phyloP scores from a whole-genome alignment of 2,329 filamentous ascomycete species.

The Rugonectria rugulosa region DNA sequence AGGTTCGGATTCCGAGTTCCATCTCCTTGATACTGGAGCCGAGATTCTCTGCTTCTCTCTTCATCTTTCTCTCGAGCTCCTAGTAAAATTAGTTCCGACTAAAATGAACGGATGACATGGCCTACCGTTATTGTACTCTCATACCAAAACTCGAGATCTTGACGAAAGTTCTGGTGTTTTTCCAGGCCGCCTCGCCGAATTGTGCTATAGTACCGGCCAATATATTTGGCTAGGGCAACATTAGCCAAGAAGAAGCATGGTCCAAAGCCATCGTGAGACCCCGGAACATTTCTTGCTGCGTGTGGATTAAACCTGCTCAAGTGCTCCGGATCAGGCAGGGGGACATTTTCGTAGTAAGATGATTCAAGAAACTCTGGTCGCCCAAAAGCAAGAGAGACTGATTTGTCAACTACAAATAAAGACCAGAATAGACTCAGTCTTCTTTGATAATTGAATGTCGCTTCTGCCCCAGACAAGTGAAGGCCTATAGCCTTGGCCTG shows the following conservation, averaged over 20 bases:
- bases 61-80: not conserved
- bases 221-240: not conserved
- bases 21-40: slow-evolving; percentile 4
- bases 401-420: slow-evolving; percentile 17
- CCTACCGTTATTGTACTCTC: not conserved
- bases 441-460: not conserved
- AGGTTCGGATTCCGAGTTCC: slow-evolving; percentile 6
- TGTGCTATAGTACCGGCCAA: not conserved
- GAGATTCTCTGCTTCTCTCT: not conserved
- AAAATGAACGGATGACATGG: no score
- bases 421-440: slow-evolving; percentile 13
- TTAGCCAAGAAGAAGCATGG: not conserved
- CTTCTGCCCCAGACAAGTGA: not conserved
- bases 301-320: not conserved
- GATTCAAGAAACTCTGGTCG: slow-evolving; percentile 3
- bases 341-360: not conserved
- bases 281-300: fast-evolving
- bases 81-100: not conserved
- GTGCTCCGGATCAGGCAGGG: not conserved
- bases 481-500: slow-evolving; percentile 13
- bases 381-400: slow-evolving; percentile 18
- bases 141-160: not conserved
- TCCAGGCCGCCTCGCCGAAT: not conserved
- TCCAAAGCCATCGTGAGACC: not conserved
- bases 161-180: not conserved